Base-by-base conservation (phyloP, 2,329 filamentous ascomycete species). In the Emergomyces pasteurianus region DNA sequence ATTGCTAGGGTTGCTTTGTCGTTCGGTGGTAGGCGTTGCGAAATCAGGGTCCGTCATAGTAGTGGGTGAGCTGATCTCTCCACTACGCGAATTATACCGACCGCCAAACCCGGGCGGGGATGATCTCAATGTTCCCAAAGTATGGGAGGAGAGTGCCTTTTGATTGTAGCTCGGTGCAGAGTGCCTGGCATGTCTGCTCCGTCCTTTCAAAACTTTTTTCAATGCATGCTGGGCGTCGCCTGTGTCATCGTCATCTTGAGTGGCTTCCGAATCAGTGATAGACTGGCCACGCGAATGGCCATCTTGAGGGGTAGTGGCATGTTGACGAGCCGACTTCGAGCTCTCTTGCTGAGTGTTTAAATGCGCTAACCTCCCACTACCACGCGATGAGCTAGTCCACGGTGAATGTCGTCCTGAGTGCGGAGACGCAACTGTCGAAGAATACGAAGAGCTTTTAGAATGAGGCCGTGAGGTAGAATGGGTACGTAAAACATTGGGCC, bases 1-100 rank as follows among this genome's bases (percentile, higher is more conserved):
- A 63, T 73, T 78, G 63, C 78, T 79, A 10, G 78, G 78, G 23
- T 79, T 76, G 65, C 75, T 80, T 63, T 78, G 80, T 46, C 78
- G 78, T 59, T 81, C 80, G 18, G 80, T 81, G 62, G 75, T 79
- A 1, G 81, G 81, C 0, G 81, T 83, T 2, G 75, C 75, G 58
- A 81, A 65, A 60, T 78, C 78, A 10, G 77, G 75, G 63, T 81
- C 78, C 9, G 78, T 78, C 61, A 79, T 73, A 34, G 78, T 81
- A 1, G 77, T 79, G 21, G 81, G 80, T n/a, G 78, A 80, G 23
- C 70, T 79, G 50, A 73, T 70, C 57, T 75, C 75, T 16, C 69
- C 69, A 42, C 72, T 67, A 57, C 71, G 68, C n/a, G 71, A 66
- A 59, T 77, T 74, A 47, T 73, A 68, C 57, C 73, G 71, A 54